phyloP scores from a whole-genome alignment of 2,329 filamentous ascomycete species.

The Conoideocrella luteorostrata region DNA sequence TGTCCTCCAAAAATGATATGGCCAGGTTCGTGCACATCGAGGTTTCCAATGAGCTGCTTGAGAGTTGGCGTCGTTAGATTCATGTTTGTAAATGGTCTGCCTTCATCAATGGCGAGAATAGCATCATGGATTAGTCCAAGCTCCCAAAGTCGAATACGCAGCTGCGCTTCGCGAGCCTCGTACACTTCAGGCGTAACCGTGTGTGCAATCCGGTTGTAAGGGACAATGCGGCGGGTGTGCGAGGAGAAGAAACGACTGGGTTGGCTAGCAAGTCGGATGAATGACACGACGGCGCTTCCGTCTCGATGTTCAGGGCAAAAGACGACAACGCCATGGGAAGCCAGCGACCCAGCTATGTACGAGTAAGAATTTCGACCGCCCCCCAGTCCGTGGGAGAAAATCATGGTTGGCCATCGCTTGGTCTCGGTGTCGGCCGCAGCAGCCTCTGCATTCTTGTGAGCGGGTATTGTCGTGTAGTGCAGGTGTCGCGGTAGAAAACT shows the following conservation, averaged over 20 bases:
- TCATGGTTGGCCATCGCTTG: conserved; percentile 68
- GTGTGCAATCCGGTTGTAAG: conserved; percentile 54
- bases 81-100: conserved; percentile 42
- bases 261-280: conserved; percentile 57
- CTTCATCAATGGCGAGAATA: conserved; percentile 58
- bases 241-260: conserved; percentile 25
- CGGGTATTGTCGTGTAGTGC: conserved; percentile 67
- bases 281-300: conserved; percentile 69
- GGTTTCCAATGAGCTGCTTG: conserved; percentile 49
- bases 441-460: conserved; percentile 62
- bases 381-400: conserved; percentile 82
- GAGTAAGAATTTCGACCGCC: conserved; percentile 80
- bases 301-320: conserved; percentile 79
- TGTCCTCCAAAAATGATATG: conserved; percentile 72
- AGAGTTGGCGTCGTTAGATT: conserved; percentile 47
- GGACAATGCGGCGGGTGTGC: conserved; percentile 27
- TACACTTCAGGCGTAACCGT: conserved; percentile 59
- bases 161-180: conserved; percentile 60
- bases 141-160: conserved; percentile 74
- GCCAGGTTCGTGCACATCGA: conserved; percentile 66
- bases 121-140: conserved; percentile 65
- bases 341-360: conserved; percentile 70
- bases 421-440: conserved; percentile 45
- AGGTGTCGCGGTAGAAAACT: conserved; percentile 65
- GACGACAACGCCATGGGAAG: conserved; percentile 75